Evolutionary conservation across 441 rosid genomes (phyloP).

Genomic region (Gossypium armourianum): DNA sequence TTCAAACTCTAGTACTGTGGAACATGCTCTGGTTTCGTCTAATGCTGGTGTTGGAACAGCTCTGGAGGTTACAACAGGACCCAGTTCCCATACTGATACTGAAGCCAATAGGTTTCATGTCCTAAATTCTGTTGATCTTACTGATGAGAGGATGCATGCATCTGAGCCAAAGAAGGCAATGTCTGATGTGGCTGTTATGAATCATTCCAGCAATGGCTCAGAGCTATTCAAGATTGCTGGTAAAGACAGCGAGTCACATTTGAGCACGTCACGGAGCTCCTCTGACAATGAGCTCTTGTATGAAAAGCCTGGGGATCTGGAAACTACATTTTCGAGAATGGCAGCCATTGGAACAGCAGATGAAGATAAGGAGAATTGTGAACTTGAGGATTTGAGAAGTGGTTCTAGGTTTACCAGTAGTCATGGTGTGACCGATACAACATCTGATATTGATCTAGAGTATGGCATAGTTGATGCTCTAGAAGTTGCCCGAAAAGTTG

Average conservation of each 20-base stretch:
- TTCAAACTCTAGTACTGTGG: slow-evolving; percentile 33
- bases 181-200: slow-evolving; percentile 23
- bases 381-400: slow-evolving; percentile 31
- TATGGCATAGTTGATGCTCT: slow-evolving; percentile 79
- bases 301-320: slow-evolving; percentile 26
- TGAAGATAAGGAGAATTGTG: slow-evolving; percentile 32
- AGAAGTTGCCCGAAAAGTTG: slow-evolving; percentile 82
- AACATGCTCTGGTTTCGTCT: slow-evolving; percentile 32
- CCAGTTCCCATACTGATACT: slow-evolving; percentile 29
- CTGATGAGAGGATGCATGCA: slow-evolving; percentile 24
- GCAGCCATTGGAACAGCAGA: slow-evolving; percentile 28
- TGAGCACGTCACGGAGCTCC: slow-evolving; percentile 29
- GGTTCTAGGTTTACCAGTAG: slow-evolving; percentile 27
- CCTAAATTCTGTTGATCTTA: slow-evolving; percentile 14
- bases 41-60: slow-evolving; percentile 28
- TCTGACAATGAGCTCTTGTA: slow-evolving; percentile 29
- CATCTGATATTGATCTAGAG: slow-evolving; percentile 46
- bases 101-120: slow-evolving; percentile 27
- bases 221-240: slow-evolving; percentile 20
- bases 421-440: slow-evolving; percentile 34
- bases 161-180: slow-evolving; percentile 28
- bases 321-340: slow-evolving; percentile 27
- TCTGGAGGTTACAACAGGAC: slow-evolving; percentile 24
- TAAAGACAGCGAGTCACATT: slow-evolving; percentile 29
- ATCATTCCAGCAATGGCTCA: slow-evolving; percentile 22